phyloP scores from a whole-genome alignment of 768 basidiomycete genomes.

The Gloeostereum incarnatum region DNA sequence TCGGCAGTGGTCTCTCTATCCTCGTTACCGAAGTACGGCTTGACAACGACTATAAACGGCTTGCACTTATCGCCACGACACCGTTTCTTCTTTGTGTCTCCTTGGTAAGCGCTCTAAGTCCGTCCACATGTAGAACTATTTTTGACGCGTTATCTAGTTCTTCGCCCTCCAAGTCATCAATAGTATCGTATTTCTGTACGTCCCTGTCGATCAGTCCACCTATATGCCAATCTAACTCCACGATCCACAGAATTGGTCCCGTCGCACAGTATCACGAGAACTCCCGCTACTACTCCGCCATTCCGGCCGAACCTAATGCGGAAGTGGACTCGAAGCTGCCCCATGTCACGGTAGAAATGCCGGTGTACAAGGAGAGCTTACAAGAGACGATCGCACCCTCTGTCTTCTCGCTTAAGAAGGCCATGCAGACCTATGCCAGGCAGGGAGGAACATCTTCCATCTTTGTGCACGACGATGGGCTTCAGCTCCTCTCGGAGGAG shows the following conservation, averaged over 20 bases:
- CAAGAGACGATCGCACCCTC: slow-evolving; percentile 74
- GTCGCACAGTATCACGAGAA: slow-evolving; percentile 83
- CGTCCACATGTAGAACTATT: too few relatives aligned
- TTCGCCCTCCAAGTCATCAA: slow-evolving; percentile 62
- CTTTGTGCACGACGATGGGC: slow-evolving; percentile 77
- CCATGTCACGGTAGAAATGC: slow-evolving; percentile 74
- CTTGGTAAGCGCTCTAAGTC: slow-evolving; percentile 35
- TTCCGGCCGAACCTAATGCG: slow-evolving; percentile 49
- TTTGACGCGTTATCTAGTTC: slow-evolving; percentile 35
- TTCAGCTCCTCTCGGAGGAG: slow-evolving; percentile 53
- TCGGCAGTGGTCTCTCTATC: slow-evolving; percentile 48
- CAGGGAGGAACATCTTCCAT: slow-evolving; percentile 80
- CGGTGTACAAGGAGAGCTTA: slow-evolving; percentile 82
- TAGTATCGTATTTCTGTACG: slow-evolving; percentile 60
- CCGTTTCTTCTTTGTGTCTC: slow-evolving; percentile 75
- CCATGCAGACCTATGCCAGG: slow-evolving; percentile 88
- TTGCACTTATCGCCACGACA: slow-evolving; percentile 52
- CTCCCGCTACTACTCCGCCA: slow-evolving; percentile 74
- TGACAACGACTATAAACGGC: slow-evolving; percentile 54
- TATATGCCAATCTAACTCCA: slow-evolving; percentile 2
- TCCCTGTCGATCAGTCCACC: slow-evolving; percentile 3
- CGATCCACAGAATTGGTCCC: slow-evolving; percentile 54
- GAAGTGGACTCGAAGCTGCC: slow-evolving; percentile 58
- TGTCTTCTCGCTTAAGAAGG: slow-evolving; percentile 70
- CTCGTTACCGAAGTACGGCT: slow-evolving; percentile 60